phyloP scores from a whole-genome alignment of 2,329 filamentous ascomycete genomes.

The Calonectria hawksworthii region DNA sequence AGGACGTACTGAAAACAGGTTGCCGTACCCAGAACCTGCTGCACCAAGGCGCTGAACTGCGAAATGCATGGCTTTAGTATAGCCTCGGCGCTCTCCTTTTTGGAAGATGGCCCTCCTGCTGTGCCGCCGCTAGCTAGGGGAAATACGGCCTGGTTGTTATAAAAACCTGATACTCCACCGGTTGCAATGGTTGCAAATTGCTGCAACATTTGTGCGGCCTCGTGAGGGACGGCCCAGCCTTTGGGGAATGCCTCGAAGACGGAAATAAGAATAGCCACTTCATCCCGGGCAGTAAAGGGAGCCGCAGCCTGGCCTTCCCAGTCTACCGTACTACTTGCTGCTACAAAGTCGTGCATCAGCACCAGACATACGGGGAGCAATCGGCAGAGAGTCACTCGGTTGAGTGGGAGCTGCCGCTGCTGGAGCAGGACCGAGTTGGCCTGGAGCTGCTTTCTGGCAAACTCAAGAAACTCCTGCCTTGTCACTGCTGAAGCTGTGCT shows the following conservation, averaged over 20 bases:
- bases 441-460: constrained; percentile 59
- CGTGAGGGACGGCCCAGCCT: constrained; percentile 51
- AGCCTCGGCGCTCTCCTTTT: constrained; percentile 36
- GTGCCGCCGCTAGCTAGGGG: background rate
- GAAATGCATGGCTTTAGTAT: constrained; percentile 37
- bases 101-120: background rate
- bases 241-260: constrained; percentile 56
- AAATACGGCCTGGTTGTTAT: constrained; percentile 34
- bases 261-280: constrained; percentile 50
- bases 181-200: constrained; percentile 43
- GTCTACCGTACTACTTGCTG: constrained; percentile 27
- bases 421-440: constrained; percentile 57
- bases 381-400: constrained; percentile 57
- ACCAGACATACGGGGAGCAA: constrained; percentile 55
- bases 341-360: constrained; percentile 50
- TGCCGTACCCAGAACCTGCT: constrained; percentile 51
- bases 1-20: constrained; percentile 47
- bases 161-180: constrained; percentile 36
- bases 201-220: constrained; percentile 52
- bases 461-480: constrained; percentile 52
- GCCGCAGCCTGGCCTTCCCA: constrained; percentile 34
- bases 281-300: constrained; percentile 51
- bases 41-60: constrained; percentile 46
- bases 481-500: constrained; percentile 48
- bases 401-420: constrained; percentile 59